A percentile compares a stretch with the other conserved stretches of the same genome.
These are phyloP conservation scores for Lepidium sativum DNA, from an alignment of 345 rosid genomes.

Conservation along the genomic window DNA sequence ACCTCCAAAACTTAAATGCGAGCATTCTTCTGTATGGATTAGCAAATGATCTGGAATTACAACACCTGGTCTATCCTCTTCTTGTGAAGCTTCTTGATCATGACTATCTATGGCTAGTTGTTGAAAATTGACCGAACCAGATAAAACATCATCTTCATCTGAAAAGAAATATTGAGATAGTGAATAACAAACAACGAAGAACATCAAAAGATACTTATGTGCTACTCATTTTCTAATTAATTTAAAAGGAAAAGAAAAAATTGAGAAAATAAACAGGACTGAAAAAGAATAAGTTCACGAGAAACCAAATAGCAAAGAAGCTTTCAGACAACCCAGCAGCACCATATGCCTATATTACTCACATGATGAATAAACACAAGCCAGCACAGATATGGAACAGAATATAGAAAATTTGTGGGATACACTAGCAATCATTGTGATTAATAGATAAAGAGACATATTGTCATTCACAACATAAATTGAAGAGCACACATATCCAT, in stretches of 20 bases:
- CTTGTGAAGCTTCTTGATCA: slow-evolving; percentile 39
- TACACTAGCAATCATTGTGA: not conserved
- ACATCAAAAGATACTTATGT: not conserved
- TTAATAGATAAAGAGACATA: not conserved
- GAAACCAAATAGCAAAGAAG: not conserved
- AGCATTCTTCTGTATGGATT: slow-evolving; percentile 73
- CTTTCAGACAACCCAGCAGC: not conserved
- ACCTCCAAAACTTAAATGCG: slow-evolving; percentile 57
- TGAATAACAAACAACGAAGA: not conserved
- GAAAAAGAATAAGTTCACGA: not conserved
- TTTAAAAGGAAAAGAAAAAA: too few relatives aligned
- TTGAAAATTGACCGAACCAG: slow-evolving; percentile 48
- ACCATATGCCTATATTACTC: not conserved
- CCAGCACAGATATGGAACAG: not conserved
- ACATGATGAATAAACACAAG: not conserved
- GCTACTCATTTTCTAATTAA: not conserved
- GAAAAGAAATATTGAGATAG: slow-evolving; percentile 21
- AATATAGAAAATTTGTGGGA: not conserved
- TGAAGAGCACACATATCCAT: not conserved
- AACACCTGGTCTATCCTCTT: slow-evolving; percentile 67
- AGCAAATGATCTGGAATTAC: slow-evolving; percentile 92
- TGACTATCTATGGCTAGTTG: slow-evolving; percentile 50
- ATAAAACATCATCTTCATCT: slow-evolving; percentile 55
- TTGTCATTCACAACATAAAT: not conserved
- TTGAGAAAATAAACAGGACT: too few relatives aligned